Evolutionary conservation across 371 early-diverging fungal genomes (phyloP).

Genomic region (Mortierella sp.): DNA sequence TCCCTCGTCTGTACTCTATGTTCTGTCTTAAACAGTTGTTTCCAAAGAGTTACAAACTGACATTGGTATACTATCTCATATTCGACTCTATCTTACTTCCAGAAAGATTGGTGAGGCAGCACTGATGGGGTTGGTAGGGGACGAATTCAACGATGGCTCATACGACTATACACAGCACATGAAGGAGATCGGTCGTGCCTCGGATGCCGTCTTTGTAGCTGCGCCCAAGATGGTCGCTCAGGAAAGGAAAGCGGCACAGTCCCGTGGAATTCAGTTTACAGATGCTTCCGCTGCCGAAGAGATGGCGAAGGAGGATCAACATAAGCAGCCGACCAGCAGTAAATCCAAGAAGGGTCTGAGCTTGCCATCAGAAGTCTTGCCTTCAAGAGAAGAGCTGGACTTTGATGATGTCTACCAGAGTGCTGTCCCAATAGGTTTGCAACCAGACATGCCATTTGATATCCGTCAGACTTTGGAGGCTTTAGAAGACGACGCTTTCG

Average conservation of each 20-base stretch:
- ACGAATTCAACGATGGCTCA: slow-evolving; percentile 82
- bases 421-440: slow-evolving; percentile 69
- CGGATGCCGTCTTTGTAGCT: slow-evolving; percentile 85
- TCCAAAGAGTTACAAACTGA: too few species aligned
- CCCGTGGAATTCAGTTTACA: slow-evolving; percentile 48
- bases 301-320: slow-evolving; percentile 27
- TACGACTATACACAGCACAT: slow-evolving; percentile 97
- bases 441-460: slow-evolving; percentile 83
- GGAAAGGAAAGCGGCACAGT: slow-evolving; percentile 58
- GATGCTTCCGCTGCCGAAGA: slow-evolving; percentile 41
- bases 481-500: slow-evolving; percentile 90
- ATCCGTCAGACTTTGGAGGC: slow-evolving; percentile 92
- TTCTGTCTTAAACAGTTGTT: neutral
- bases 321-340: slow-evolving; percentile 38
- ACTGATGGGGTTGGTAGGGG: slow-evolving; percentile 80
- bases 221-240: slow-evolving; percentile 62
- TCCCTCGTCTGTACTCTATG: neutral
- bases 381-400: slow-evolving; percentile 73
- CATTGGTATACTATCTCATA: neutral
- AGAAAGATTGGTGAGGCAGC: slow-evolving; percentile 82
- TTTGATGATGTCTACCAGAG: slow-evolving; percentile 58
- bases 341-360: slow-evolving; percentile 54
- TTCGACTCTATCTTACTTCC: slow-evolving; percentile 5
- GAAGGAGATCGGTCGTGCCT: slow-evolving; percentile 81
- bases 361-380: slow-evolving; percentile 83